phyloP scores from a whole-genome alignment of 371 early-diverging fungal genomes.

The Apophysomyces variabilis region DNA sequence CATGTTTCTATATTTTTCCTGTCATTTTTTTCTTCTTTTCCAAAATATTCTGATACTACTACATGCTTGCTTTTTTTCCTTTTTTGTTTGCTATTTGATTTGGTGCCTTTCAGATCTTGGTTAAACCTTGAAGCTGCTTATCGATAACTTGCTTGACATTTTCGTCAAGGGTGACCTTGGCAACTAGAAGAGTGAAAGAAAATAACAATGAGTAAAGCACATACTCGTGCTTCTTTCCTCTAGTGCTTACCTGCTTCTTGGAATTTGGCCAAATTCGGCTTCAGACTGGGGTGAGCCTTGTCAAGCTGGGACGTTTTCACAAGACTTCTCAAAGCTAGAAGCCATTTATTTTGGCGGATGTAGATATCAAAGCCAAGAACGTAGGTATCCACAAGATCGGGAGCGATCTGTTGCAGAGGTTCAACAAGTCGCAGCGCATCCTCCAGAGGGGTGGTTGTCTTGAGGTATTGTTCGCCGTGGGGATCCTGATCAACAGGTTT shows the following conservation, averaged over 20 bases:
- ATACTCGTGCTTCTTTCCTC: background rate
- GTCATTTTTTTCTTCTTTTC: background rate
- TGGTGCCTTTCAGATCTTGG: background rate
- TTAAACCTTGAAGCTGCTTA: background rate
- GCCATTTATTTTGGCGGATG: slow-evolving; percentile 76
- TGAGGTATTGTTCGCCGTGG: slow-evolving; percentile 65
- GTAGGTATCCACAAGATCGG: slow-evolving; percentile 66
- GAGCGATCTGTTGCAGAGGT: slow-evolving; percentile 65
- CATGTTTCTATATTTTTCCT: too few relatives aligned
- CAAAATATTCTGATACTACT: background rate
- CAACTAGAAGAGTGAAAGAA: background rate
- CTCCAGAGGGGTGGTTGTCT: slow-evolving; percentile 68
- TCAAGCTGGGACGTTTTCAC: slow-evolving; percentile 61
- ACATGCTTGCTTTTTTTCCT: background rate
- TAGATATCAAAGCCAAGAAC: slow-evolving; percentile 78
- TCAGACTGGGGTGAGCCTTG: slow-evolving; percentile 51
- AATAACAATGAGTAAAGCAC: background rate
- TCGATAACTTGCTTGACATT: background rate
- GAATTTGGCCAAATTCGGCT: slow-evolving; percentile 59
- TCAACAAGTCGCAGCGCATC: slow-evolving; percentile 80
- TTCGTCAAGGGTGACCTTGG: background rate
- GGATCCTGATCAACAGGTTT: slow-evolving; percentile 69
- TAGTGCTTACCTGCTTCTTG: slow-evolving; percentile 45
- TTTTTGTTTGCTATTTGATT: background rate
- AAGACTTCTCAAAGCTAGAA: slow-evolving; percentile 75